A percentile compares a stretch with the other conserved stretches of the same genome.
These are phyloP conservation scores for Fusarium chlamydosporum DNA, from an alignment of 2,329 filamentous ascomycete species.

Conservation along the genomic window DNA sequence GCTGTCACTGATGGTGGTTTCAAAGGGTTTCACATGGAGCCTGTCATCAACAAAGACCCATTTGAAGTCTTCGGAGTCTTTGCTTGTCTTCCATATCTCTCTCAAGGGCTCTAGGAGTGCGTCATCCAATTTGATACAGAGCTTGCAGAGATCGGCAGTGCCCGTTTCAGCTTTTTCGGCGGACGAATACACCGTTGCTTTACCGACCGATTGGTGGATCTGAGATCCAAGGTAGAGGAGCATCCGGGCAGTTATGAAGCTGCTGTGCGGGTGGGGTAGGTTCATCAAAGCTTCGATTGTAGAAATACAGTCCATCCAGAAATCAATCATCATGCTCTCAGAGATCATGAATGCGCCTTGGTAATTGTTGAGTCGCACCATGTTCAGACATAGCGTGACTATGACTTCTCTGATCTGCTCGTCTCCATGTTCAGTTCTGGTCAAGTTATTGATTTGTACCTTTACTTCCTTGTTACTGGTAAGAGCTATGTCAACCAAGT, in stretches of 20 bases:
- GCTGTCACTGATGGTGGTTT: accelerated
- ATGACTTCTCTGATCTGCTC: not conserved
- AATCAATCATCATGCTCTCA: not conserved
- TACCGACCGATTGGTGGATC: not conserved
- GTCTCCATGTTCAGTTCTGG: not conserved
- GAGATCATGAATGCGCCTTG: accelerated
- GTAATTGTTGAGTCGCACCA: not conserved
- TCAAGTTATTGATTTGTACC: not conserved
- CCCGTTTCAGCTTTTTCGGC: accelerated
- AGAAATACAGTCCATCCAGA: not conserved
- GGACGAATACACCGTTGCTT: not conserved
- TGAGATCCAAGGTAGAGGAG: not conserved
- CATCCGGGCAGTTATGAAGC: conserved; percentile 2
- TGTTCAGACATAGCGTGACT: not conserved
- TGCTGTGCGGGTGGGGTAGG: not conserved
- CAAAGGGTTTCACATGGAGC: accelerated
- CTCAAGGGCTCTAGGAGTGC: not conserved
- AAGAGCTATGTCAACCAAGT: too few relatives aligned
- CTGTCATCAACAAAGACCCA: not conserved
- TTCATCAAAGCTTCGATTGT: not conserved
- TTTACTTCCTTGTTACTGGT: too few relatives aligned
- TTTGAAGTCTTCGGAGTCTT: not conserved
- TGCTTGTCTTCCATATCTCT: not conserved
- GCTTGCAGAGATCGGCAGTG: accelerated
- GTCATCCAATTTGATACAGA: not conserved